A percentile compares a stretch with the other conserved stretches of the same genome.
Evolutionary conservation across 2,329 filamentous ascomycete species (phyloP).

Genomic region (Cercospora berteroae): DNA sequence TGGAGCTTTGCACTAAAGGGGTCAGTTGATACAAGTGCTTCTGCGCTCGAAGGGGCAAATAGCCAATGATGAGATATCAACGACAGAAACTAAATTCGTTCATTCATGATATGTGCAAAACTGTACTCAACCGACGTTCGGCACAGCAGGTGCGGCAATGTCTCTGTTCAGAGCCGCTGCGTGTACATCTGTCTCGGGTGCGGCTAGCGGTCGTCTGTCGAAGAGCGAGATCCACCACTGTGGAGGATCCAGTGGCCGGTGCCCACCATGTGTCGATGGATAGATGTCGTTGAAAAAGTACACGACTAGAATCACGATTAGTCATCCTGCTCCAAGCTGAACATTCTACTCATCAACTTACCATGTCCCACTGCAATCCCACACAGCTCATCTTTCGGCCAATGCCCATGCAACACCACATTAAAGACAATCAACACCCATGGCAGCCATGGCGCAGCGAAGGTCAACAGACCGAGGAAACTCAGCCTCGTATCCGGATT

Average conservation of each 20-base stretch:
- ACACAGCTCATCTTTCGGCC: constrained; percentile 95
- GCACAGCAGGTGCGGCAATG: constrained; percentile 32
- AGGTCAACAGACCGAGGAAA: constrained; percentile 76
- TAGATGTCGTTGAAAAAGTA: constrained; percentile 99
- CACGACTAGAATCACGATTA: constrained; percentile 59
- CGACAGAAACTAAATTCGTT: no score
- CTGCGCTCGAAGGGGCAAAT: no score
- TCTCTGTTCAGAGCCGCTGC: constrained; percentile 34
- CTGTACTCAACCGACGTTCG: constrained; percentile 11
- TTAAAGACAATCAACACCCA: constrained; percentile 96
- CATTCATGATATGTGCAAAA: constrained; percentile 6
- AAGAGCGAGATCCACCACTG: constrained; percentile 86
- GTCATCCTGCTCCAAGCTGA: neutral
- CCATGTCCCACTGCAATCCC: constrained; percentile 88
- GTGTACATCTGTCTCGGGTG: constrained; percentile 32
- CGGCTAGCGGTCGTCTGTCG: constrained; percentile 47
- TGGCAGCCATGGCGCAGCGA: constrained; percentile 89
- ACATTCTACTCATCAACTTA: constrained; percentile 36
- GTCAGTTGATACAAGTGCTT: neutral
- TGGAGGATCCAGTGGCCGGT: constrained; percentile 83
- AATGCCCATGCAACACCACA: constrained; percentile 79
- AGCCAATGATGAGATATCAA: no score
- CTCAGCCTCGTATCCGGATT: constrained; percentile 90
- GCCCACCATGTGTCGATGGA: constrained; percentile 81
- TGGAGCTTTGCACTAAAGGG: neutral